Evolutionary conservation across 2,329 filamentous ascomycete genomes (phyloP).

Genomic region (Scytalidium sp.): DNA sequence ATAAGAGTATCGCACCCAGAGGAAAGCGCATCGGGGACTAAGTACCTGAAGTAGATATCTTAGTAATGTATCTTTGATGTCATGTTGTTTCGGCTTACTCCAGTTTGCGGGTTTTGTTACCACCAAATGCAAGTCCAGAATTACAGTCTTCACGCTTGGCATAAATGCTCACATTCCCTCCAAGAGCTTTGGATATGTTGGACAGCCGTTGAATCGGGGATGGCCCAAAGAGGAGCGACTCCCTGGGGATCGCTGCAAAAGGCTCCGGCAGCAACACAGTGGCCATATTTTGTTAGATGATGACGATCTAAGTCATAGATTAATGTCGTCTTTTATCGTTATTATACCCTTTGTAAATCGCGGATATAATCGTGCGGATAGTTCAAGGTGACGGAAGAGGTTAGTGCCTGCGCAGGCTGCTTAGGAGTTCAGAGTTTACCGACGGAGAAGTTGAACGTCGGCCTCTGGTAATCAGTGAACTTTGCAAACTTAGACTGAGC

Average conservation of each 20-base stretch:
- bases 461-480: too few species aligned
- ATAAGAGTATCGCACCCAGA: conserved; percentile 59
- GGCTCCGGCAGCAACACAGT: conserved; percentile 52
- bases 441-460: too few species aligned
- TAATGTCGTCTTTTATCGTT: too few species aligned
- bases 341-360: too few species aligned
- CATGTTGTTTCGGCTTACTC: conserved; percentile 40
- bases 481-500: too few species aligned
- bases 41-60: conserved; percentile 43
- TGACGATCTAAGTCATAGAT: too few species aligned
- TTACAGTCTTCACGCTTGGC: conserved; percentile 73
- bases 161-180: conserved; percentile 59
- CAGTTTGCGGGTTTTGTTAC: conserved; percentile 68
- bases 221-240: conserved; percentile 61
- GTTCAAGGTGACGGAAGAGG: too few species aligned
- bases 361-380: too few species aligned
- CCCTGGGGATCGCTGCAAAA: conserved; percentile 60
- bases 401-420: too few species aligned
- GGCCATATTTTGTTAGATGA: conserved; percentile 16
- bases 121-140: conserved; percentile 63
- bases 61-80: neutral
- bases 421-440: too few species aligned
- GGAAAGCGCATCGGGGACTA: conserved; percentile 59
- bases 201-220: conserved; percentile 67
- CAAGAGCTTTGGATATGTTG: conserved; percentile 59